Percentiles rank a stretch among this genome's conserved stretches.
Evolutionary conservation across 495 filamentous ascomycete genomes (phyloP).

Genomic region (Penicillium silybi): DNA sequence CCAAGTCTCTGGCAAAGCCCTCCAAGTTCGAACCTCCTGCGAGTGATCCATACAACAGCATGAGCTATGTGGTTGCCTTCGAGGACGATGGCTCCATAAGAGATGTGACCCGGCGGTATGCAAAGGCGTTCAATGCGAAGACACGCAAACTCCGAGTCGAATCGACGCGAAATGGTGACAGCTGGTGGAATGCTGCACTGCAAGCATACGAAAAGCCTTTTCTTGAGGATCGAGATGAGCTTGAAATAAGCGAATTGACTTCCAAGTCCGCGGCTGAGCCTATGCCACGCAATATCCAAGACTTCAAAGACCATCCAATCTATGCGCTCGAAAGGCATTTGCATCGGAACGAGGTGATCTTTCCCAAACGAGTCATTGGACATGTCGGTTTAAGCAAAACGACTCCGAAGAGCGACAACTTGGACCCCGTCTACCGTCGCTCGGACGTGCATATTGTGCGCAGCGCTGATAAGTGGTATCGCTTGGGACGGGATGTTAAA

Average conservation of each 20-base stretch:
- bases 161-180: conserved; percentile 55
- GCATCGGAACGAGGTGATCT: conserved; percentile 74
- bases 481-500: conserved; percentile 73
- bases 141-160: conserved; percentile 76
- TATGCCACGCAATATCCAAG: conserved; percentile 83
- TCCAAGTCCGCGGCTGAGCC: conserved; percentile 69
- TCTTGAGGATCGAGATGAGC: conserved; percentile 65
- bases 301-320: conserved; percentile 90
- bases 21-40: conserved; percentile 76
- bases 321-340: conserved; percentile 89
- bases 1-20: conserved; percentile 67
- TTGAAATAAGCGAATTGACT: conserved; percentile 74
- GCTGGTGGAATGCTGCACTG: conserved; percentile 69
- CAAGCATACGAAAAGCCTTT: conserved; percentile 54
- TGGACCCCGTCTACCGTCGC: conserved; percentile 72
- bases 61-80: conserved; percentile 85
- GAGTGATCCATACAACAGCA: conserved; percentile 63
- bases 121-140: conserved; percentile 82
- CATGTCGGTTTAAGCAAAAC: conserved; percentile 69
- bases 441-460: conserved; percentile 71
- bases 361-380: conserved; percentile 67
- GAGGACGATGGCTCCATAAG: conserved; percentile 67
- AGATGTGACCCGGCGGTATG: conserved; percentile 80
- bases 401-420: conserved; percentile 45
- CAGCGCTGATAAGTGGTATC: conserved; percentile 83